Base-by-base conservation (phyloP, 805 yeast genomes). In the Pichia cabralensis region DNA sequence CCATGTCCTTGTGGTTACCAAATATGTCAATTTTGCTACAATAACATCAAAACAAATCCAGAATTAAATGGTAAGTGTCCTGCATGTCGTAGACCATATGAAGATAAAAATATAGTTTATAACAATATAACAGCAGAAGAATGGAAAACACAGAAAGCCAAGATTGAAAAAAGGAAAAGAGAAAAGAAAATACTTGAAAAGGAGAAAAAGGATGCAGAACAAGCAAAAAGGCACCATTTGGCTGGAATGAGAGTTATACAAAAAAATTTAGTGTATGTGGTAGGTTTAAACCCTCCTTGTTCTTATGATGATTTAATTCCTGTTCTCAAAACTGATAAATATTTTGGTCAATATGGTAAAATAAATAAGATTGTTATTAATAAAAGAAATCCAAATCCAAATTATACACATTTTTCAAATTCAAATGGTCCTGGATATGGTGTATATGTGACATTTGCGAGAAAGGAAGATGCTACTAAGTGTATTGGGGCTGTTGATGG, bases 1-100 rank as follows among this genome's bases (percentile, higher is more conserved):
- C 99, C 99, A n/a, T 92, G 99, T 65, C 97, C 97, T 1, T 92
- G 99, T 64, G 99, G 99, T 14, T 92, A 92, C 53, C 96, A 94
- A 57, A 83, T 92, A 39, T 92, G 99, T 58, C 97, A 89, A 67
- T 92, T 92, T 55, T 92, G 99, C 59, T 92, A 89, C 67, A 92
- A 92, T 62, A 89, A 88, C 56, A 92, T 92, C 50, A 73, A 96
- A 44, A 92, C 85, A 45, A 89, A 89, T 48, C 96, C 96, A 2
- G 96, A 92, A 55, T 64, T 89, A 43, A 88, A 88, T 55, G 97
- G 96, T 3, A 74, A 85, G 46, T 92, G 99, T 62, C 99, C 99
- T 2, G 97, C 95, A 2, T 92, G 99, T 60, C 81, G 99, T 53
- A 68, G 98, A 41, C 71, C 79, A 16, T 92, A 92, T 56, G 95